Evolutionary conservation across 805 yeast genomes (phyloP).

Genomic region (Schizosaccharomyces cryophilus): DNA sequence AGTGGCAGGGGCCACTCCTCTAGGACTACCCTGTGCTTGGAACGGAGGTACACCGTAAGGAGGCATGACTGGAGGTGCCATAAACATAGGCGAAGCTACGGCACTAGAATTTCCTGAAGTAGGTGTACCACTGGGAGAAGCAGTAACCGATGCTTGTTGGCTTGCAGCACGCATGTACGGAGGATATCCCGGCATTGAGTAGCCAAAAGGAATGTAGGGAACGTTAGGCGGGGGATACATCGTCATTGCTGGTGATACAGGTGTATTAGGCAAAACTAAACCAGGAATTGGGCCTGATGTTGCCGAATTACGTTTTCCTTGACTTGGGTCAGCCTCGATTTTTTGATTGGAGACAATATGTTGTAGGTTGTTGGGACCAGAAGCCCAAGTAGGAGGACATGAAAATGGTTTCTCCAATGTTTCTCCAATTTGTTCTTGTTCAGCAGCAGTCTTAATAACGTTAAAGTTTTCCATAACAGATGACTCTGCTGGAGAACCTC

Average conservation of each 20-base stretch:
- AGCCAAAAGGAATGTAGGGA: background rate
- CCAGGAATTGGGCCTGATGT: background rate
- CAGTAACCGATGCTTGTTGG: background rate
- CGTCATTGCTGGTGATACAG: background rate
- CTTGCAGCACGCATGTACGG: background rate
- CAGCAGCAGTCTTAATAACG: background rate
- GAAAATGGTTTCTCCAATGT: background rate
- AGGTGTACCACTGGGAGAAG: background rate
- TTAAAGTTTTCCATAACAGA: background rate
- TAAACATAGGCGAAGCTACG: background rate
- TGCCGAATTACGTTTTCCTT: background rate
- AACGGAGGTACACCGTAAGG: background rate
- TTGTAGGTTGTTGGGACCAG: background rate
- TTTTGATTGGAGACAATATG: background rate
- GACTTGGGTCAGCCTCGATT: background rate
- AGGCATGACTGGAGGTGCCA: background rate
- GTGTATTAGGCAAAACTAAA: background rate
- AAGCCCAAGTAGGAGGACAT: background rate
- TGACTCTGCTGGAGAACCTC: background rate
- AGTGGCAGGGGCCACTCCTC: background rate
- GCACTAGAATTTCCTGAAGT: background rate
- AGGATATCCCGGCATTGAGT: background rate
- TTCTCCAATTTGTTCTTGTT: background rate
- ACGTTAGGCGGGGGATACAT: background rate
- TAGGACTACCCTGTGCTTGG: background rate